Evolutionary conservation across 192 early-diverging fungal genomes (phyloP).

Genomic region (Entophlyctis helioformis): DNA sequence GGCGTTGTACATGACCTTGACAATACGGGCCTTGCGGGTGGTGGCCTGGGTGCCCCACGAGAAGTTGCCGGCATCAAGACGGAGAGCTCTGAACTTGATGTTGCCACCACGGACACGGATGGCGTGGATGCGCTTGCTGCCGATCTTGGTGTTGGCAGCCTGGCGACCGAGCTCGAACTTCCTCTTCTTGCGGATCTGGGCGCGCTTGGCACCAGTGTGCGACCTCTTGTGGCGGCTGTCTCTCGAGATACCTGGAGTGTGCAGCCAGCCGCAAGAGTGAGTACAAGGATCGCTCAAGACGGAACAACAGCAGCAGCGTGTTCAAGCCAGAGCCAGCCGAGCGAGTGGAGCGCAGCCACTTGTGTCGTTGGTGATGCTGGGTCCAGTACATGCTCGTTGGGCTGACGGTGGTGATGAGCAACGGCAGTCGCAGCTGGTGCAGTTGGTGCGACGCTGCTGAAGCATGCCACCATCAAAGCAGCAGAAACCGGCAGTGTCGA

Average conservation of each 20-base stretch:
- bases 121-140: constrained; percentile 89
- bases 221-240: constrained; percentile 98
- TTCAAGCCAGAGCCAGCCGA: too few species aligned
- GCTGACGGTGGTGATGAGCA: too few species aligned
- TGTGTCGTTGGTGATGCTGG: too few species aligned
- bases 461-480: too few species aligned
- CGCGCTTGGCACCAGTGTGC: constrained; percentile 96
- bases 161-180: constrained; percentile 99
- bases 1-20: constrained; percentile 94
- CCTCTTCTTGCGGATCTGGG: constrained; percentile 99
- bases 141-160: constrained; percentile 95
- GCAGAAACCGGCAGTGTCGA: too few species aligned
- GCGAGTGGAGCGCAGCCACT: too few species aligned
- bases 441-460: too few species aligned
- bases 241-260: constrained; percentile 93
- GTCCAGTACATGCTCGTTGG: too few species aligned
- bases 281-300: too few species aligned
- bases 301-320: too few species aligned
- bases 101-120: constrained; percentile 98
- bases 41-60: constrained; percentile 93
- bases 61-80: constrained; percentile 93
- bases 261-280: too few species aligned
- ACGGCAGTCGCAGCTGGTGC: too few species aligned
- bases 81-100: constrained; percentile 96
- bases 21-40: constrained; percentile 93